Evolutionary conservation across 371 early-diverging fungal genomes (phyloP).

Genomic region (Apophysomyces elegans): DNA sequence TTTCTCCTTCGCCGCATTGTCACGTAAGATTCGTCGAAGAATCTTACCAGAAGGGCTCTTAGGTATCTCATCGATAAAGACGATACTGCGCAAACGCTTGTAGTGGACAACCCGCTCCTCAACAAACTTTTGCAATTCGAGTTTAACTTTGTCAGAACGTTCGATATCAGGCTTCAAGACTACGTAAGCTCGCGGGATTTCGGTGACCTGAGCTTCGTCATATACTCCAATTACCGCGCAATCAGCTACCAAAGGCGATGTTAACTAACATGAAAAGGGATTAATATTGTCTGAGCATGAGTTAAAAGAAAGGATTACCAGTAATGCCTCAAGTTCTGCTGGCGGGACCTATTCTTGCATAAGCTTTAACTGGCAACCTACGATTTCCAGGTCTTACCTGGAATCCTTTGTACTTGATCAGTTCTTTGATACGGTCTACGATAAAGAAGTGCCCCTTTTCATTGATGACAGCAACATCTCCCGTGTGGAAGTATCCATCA

Average conservation of each 20-base stretch:
- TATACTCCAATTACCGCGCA: constrained; percentile 75
- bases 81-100: constrained; percentile 83
- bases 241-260: constrained; percentile 59
- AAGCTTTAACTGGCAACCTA: constrained; percentile 6
- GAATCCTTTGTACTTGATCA: constrained; percentile 81
- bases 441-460: constrained; percentile 51
- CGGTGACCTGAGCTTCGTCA: constrained; percentile 69
- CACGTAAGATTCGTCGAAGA: constrained; percentile 57
- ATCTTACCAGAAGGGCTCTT: constrained; percentile 84
- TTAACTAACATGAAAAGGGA: neutral
- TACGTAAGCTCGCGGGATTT: constrained; percentile 81
- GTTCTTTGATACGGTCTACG: constrained; percentile 76
- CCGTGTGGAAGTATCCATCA: constrained; percentile 83
- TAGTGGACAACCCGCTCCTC: constrained; percentile 63
- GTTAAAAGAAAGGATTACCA: constrained; percentile 64
- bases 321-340: constrained; percentile 78
- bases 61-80: constrained; percentile 74
- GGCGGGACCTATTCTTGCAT: constrained; percentile 15
- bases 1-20: constrained; percentile 48
- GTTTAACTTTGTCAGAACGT: constrained; percentile 12
- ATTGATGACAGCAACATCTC: constrained; percentile 78
- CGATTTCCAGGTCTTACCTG: constrained; percentile 61
- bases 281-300: neutral
- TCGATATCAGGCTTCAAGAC: constrained; percentile 49
- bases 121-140: constrained; percentile 52